Base-by-base conservation (phyloP, 257 asterid genomes). In the Agastache rugosa region DNA sequence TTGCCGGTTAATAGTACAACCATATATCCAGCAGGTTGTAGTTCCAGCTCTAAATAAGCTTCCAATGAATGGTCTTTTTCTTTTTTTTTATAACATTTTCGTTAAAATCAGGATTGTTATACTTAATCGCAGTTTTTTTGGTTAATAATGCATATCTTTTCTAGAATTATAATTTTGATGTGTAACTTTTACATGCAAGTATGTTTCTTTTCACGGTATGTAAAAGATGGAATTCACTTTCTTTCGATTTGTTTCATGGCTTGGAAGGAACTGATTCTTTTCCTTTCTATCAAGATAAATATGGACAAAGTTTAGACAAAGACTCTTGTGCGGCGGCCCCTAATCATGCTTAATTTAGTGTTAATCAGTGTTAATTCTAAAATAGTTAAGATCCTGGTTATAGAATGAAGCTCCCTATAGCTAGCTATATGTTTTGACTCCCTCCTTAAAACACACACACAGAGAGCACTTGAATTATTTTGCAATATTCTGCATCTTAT, bases 21-120 rank as follows among this genome's bases (percentile, higher is more conserved):
- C 0, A 69, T 84, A 25, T 81, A 79, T 72, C 96, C 97, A 19
- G 75, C 73, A 16, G 39, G 53, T 34, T 93, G 98, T 82, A 87
- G 83, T 56, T 82, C 96, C 11, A 86, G 78, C 73, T 67, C 83
- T 29, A 58, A 68, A 56, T 82, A 82, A 71, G 55, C 56, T 69
- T 9, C 7, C 15, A 6, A 20, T 37, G 8, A 45, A n/a, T 35
- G 76, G 44, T 3, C 19, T 2, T 2, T 41, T 27, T 63, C 45
- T 29, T 44, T 10, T 8, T 44, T 34, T 64, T 31, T 17, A 29
- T 27, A 11, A 19, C 4, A 55, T 3, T 3, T 23, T 5, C 19
- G 8, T 4, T 48, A 6, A 48, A 35, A 63, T 50, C 77, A 25
- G 60, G 56, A 41, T 63, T 35, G 0, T 64, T 8, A 17, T 58